A percentile compares a stretch with the other conserved stretches of the same genome.
Evolutionary conservation across 2,329 filamentous ascomycete genomes (phyloP).

Genomic region (Calonectria pauciramosa): DNA sequence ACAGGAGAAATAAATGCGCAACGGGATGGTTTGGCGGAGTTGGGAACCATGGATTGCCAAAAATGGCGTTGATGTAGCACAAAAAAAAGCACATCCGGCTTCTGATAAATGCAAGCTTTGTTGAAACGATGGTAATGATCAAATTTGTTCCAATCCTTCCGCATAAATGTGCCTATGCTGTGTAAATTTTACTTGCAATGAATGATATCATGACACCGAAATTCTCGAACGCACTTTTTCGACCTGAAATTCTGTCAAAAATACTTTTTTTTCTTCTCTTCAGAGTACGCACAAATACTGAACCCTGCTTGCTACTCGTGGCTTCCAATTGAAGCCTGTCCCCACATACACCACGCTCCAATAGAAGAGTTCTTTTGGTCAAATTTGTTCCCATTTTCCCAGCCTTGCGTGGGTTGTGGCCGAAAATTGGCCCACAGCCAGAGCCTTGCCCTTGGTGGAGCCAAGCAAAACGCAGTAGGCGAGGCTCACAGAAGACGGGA

Average conservation of each 20-base stretch:
- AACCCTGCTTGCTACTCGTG: neutral
- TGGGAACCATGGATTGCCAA: conserved; percentile 49
- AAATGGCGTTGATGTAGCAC: conserved; percentile 61
- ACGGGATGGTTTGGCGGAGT: conserved; percentile 49
- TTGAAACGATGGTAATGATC: conserved; percentile 43
- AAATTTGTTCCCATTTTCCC: conserved; percentile 30
- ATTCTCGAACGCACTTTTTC: neutral
- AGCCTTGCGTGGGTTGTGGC: conserved; percentile 43
- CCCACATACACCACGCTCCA: neutral
- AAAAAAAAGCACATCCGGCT: conserved; percentile 57
- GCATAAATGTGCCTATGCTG: neutral
- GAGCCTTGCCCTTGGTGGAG: conserved; percentile 46
- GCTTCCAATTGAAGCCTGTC: neutral
- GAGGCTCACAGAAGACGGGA: neutral
- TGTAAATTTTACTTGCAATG: neutral
- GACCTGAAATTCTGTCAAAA: neutral
- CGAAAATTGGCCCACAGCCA: conserved; percentile 34
- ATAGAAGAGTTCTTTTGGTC: neutral
- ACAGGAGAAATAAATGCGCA: conserved; percentile 44
- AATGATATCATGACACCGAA: neutral
- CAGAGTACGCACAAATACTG: neutral
- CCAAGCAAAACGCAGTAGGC: neutral
- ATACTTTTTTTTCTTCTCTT: no score
- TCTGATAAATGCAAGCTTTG: conserved; percentile 56
- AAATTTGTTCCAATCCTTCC: conserved; percentile 8